phyloP scores from a whole-genome alignment of 202 grass and related monocot genomes.

The Zizania palustris region DNA sequence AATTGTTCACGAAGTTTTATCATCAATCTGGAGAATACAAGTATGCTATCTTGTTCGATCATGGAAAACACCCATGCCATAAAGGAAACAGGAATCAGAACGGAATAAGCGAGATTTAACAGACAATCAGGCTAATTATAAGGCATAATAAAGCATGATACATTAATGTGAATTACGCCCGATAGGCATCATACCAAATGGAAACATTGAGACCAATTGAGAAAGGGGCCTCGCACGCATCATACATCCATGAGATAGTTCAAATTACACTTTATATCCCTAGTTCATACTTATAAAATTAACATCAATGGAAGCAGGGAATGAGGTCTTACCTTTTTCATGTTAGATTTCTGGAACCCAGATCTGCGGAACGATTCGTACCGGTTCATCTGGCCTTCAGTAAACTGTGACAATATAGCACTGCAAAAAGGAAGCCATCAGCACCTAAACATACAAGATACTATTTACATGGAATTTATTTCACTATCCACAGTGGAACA shows the following conservation, averaged over 20 bases:
- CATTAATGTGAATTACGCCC: not conserved
- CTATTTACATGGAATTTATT: not conserved
- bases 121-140: not conserved
- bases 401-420: conserved; percentile 78
- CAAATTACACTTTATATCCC: not conserved
- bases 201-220: not conserved
- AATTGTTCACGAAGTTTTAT: conserved; percentile 1
- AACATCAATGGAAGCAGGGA: not conserved
- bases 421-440: conserved; percentile 46
- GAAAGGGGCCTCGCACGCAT: not conserved
- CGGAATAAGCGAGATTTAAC: not conserved
- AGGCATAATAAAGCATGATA: not conserved
- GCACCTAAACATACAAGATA: not conserved
- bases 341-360: conserved; percentile 80
- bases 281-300: not conserved
- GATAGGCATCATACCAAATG: conserved; percentile 4
- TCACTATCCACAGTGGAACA: conserved; percentile 9
- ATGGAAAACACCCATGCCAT: not conserved
- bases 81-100: not conserved
- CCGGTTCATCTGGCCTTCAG: conserved; percentile 79
- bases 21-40: conserved; percentile 18
- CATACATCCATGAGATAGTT: not conserved
- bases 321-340: conserved; percentile 65
- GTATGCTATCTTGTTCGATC: not conserved
- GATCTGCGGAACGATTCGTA: conserved; percentile 89